These are phyloP conservation scores for Chrysoporthe cubensis DNA, from an alignment of 2,329 filamentous ascomycete genomes.

Conservation along the genomic window DNA sequence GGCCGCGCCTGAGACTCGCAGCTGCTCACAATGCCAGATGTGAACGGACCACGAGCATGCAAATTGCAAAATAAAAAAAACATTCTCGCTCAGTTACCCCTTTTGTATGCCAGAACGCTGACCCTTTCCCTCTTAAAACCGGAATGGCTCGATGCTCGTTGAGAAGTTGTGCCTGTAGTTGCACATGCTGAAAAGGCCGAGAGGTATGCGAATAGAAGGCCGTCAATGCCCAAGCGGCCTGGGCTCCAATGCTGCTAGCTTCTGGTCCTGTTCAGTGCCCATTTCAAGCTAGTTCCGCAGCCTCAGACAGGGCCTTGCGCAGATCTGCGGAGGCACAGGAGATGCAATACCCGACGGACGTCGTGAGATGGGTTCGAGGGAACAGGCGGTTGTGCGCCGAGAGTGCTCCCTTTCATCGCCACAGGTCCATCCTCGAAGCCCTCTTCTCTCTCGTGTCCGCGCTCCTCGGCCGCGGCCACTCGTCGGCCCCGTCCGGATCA, in stretches of 20 bases:
- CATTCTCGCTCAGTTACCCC: background rate
- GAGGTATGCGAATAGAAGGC: background rate
- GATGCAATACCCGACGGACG: background rate
- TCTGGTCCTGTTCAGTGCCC: background rate
- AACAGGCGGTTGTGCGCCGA: background rate
- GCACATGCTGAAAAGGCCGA: background rate
- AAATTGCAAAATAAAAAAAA: background rate
- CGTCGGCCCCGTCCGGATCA: constrained; percentile 37
- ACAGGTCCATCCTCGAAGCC: constrained; percentile 46
- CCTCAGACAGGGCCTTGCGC: background rate
- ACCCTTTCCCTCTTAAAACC: background rate
- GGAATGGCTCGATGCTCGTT: background rate
- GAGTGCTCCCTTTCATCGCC: constrained; percentile 40
- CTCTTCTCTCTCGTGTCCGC: constrained; percentile 44
- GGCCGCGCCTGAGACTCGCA: no score
- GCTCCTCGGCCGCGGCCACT: constrained; percentile 49
- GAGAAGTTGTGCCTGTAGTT: background rate
- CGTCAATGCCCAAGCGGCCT: background rate
- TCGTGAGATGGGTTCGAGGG: background rate
- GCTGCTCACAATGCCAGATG: background rate
- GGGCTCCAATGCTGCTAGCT: background rate
- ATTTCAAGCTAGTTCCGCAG: background rate
- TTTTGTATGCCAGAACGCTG: background rate
- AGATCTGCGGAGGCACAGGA: background rate
- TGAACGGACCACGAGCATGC: background rate